Conservation (phyloP, 1,284 basidiomycete species). For the Cryptococcus amylolentus region DNA sequence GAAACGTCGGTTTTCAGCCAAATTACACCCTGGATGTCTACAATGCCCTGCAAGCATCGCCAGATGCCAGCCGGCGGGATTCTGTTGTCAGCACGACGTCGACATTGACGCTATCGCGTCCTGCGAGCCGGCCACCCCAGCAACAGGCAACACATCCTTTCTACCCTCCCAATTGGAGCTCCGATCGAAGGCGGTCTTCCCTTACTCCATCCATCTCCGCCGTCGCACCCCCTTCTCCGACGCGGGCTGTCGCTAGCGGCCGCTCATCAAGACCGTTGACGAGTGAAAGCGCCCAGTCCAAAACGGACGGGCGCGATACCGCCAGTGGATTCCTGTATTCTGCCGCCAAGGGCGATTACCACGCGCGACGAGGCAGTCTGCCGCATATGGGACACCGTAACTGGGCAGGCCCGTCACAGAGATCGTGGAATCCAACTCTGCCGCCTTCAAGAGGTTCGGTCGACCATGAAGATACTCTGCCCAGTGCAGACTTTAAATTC, state of each 20-base stretch:
- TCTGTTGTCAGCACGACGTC: constrained; percentile 35
- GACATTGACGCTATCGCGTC: constrained; percentile 38
- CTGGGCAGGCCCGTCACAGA: constrained; percentile 20
- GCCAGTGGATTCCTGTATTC: neutral
- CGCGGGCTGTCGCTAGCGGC: constrained; percentile 29
- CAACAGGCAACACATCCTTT: constrained; percentile 10
- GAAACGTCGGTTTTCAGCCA: constrained; percentile 32
- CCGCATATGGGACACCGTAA: constrained; percentile 39
- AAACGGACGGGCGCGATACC: neutral
- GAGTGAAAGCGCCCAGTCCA: constrained; percentile 15
- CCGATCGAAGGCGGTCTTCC: constrained; percentile 30
- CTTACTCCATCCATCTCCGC: constrained; percentile 35
- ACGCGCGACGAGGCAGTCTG: constrained; percentile 34
- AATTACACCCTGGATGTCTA: neutral
- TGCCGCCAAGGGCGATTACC: neutral
- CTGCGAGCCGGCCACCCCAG: constrained; percentile 1
- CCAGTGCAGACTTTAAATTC: constrained; percentile 35
- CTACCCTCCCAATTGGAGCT: constrained; percentile 14
- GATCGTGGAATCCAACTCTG: constrained; percentile 30
- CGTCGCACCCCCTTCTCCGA: constrained; percentile 36
- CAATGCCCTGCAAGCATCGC: neutral
- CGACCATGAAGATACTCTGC: constrained; percentile 18
- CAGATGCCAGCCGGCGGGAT: constrained; percentile 13
- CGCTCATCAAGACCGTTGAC: constrained; percentile 22
- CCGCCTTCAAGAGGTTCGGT: constrained; percentile 30